Evolutionary conservation across 306 rosid genomes (phyloP), one percentile per base, ranked within the genome.

Genomic region (Citrullus amarus): DNA sequence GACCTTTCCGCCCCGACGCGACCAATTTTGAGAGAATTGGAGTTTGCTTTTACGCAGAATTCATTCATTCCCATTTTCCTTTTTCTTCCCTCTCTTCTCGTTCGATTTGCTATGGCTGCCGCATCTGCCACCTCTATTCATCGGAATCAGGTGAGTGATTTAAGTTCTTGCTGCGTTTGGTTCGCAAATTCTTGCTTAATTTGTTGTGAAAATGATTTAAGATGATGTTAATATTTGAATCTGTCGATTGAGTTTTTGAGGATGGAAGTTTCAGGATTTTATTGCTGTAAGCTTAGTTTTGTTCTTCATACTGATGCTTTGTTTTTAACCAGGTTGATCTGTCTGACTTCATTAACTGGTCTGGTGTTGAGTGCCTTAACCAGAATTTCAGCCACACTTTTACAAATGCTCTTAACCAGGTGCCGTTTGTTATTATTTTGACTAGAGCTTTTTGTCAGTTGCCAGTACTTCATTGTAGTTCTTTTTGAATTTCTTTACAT

Each of bases 361-460:
- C 97, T 67, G 83, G 91, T 14, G 93, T 92, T 67, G 97, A 92
- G 87, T 95, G 97, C 78, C 99, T 95, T 82, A 95, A 92, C 87
- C 99, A 95, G 78, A 95, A 87, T 70, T 69, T 93, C 30, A 82
- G 85, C 75, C 91, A 92, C 81, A 81, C 97, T 79, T 79, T 92
- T 70, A 80, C 89, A 73, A 95, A 92, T 78, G 92, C 92, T 78
- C 88, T 89, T 58, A 89, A 79, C 77, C 99, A 92, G 97, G 99
- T 91, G 82, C 58, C 28, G 75, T 54, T 44, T 2, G 8, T 30
- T 73, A 5, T 9, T 65, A 17, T 59, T 34, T 78, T 36, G 56
- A 55, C 53, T 41, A 9, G 32, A 39, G 53, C 9, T 39, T 32
- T 39, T 67, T 39, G 0, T 67, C 2, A n/a, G 77, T 75, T 50